Base-by-base conservation (phyloP, 2,329 filamentous ascomycete species). In the Dendrostoma leiphaemia region DNA sequence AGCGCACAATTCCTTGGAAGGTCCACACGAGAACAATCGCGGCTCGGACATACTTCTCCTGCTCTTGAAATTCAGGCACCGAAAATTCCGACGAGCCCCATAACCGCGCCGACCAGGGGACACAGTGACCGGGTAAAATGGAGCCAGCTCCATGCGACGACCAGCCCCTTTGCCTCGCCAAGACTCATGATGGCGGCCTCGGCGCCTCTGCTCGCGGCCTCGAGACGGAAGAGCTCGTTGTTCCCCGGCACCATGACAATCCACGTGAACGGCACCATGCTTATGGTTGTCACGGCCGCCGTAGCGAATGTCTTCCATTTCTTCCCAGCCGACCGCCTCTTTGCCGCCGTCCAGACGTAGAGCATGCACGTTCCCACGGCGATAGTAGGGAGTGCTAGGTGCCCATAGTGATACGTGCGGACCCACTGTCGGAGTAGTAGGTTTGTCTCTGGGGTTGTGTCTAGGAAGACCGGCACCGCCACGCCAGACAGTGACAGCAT, bases 391-490 rank as follows among this genome's bases (percentile, higher is more conserved):
- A 69, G 58, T 5, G 54, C 48, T 3, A 57, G 50, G 53, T 68
- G 67, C 2, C 67, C 68, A 40, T 67, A 68, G 59, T 66, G 61
- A 54, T 71, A 72, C 37, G 68, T 57, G 6, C 65, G 60, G 2
- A 60, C 63, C 67, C 66, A 71, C 51, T 67, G 63, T 9, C 19
- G 54, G 48, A 65, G 54, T 8, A 69, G 51, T 6, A 68, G 65
- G 6, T 48, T 26, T 0, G 64, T 43, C 7, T 63, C 48, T 4
- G 56, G 51, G 21, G 58, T 63, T 24, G 61, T 67, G 53, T 68
- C 60, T 21, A 70, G 59, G 9, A 70, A 54, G 21, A 70, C 66
- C 2, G 67, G 67, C 4, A 70, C 58, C 2, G 60, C 61, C 9
- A 70, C 46, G 1, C 59, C 10, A 1, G 65, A 67, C 28, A 70